Conservation (phyloP, 257 asterid genomes). For the Paraleonurus japonicus region DNA sequence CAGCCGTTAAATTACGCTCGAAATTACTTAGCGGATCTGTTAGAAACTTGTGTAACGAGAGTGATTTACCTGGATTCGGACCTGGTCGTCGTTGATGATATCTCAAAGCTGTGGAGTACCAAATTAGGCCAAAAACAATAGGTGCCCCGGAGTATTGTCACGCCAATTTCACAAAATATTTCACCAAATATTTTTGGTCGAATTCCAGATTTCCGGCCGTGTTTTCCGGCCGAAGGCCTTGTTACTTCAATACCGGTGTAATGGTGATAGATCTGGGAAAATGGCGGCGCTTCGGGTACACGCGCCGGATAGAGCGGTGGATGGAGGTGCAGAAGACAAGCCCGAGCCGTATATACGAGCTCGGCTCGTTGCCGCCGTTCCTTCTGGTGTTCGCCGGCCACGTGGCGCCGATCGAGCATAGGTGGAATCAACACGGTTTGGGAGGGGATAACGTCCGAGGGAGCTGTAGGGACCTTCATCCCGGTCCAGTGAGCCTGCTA, state of each 20-base stretch:
- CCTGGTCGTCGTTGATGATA: slow-evolving; percentile 60
- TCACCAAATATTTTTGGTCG: slow-evolving; percentile 58
- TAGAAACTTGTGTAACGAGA: slow-evolving; percentile 49
- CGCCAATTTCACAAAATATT: slow-evolving; percentile 66
- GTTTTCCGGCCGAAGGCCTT: slow-evolving; percentile 48
- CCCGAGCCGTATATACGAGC: slow-evolving; percentile 51
- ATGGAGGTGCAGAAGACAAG: slow-evolving; percentile 58
- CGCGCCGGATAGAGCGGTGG: slow-evolving; percentile 60
- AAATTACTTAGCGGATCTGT: slow-evolving; percentile 52
- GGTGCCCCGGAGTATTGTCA: slow-evolving; percentile 78
- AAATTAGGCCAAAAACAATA: slow-evolving; percentile 37
- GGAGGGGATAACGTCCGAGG: slow-evolving; percentile 67
- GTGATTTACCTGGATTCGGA: slow-evolving; percentile 74
- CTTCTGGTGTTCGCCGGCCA: slow-evolving; percentile 57
- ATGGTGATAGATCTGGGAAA: slow-evolving; percentile 58
- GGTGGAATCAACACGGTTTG: slow-evolving; percentile 72
- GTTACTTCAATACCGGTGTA: slow-evolving; percentile 71
- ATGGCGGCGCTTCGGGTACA: slow-evolving; percentile 54
- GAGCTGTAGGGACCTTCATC: slow-evolving; percentile 53
- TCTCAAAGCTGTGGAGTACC: slow-evolving; percentile 52
- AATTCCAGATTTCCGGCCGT: slow-evolving; percentile 33
- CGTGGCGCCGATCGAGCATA: slow-evolving; percentile 52
- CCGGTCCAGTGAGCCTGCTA: slow-evolving; percentile 60
- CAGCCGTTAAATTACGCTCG: slow-evolving; percentile 76
- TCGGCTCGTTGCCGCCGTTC: slow-evolving; percentile 69